Evolutionary conservation across 192 early-diverging fungal species (phyloP).

Genomic region (Fimicolochytrium jonesii): DNA sequence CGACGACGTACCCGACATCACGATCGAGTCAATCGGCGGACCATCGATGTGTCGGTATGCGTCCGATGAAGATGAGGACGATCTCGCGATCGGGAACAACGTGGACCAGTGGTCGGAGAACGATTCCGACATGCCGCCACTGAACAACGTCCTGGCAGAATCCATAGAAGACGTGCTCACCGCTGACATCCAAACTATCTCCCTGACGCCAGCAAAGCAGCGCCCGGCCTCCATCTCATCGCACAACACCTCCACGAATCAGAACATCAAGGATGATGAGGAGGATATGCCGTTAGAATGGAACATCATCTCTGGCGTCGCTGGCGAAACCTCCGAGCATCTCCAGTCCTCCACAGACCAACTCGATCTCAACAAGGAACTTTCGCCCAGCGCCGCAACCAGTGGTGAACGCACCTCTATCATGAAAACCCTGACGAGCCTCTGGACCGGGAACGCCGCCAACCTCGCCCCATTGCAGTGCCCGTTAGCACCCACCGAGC

Average conservation of each 20-base stretch:
- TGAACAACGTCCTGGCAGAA: not conserved
- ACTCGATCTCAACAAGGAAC: not conserved
- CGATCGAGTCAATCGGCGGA: not conserved
- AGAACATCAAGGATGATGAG: slow-evolving; percentile 52
- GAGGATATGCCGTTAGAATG: slow-evolving; percentile 42
- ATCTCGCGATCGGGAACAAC: not conserved
- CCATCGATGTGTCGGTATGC: not conserved
- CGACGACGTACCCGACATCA: not conserved
- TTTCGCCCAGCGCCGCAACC: slow-evolving; percentile 1
- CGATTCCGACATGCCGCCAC: not conserved
- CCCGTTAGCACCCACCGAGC: slow-evolving; percentile 72
- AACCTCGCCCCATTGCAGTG: slow-evolving; percentile 67
- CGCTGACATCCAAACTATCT: not conserved
- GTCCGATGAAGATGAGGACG: slow-evolving; percentile 1
- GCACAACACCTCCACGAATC: slow-evolving; percentile 14
- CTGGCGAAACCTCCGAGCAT: slow-evolving; percentile 37
- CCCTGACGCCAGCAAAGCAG: not conserved
- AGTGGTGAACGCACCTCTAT: slow-evolving; percentile 54
- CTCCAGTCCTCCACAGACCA: slow-evolving; percentile 20
- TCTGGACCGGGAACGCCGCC: slow-evolving; percentile 66
- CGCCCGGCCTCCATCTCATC: slow-evolving; percentile 9
- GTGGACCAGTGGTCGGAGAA: not conserved
- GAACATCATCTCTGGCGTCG: slow-evolving; percentile 36
- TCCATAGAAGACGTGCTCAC: not conserved
- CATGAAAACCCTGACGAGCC: slow-evolving; percentile 69